Conservation (phyloP, 2,329 filamentous ascomycete species). For the Arthrobotrys conoides region DNA sequence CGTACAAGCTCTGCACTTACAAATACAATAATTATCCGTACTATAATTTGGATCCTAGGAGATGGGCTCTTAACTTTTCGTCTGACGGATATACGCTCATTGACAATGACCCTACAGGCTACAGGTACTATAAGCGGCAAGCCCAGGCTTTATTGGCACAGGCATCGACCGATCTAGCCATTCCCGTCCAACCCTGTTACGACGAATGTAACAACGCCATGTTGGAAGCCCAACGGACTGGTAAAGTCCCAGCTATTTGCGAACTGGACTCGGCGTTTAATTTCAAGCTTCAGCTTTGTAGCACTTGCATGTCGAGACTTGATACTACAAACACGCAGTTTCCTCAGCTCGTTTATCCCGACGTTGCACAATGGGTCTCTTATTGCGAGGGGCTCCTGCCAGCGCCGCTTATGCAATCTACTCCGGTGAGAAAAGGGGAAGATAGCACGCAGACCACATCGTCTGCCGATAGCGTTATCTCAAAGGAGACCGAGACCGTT, state of each 20-base stretch:
- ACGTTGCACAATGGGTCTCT: conserved; percentile 58
- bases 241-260: conserved; percentile 55
- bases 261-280: conserved; percentile 46
- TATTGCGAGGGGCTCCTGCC: conserved; percentile 56
- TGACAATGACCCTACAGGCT: conserved; percentile 14
- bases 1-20: conserved; percentile 50
- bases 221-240: conserved; percentile 52
- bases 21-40: conserved; percentile 43
- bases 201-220: conserved; percentile 44
- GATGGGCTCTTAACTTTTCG: conserved; percentile 50
- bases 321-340: conserved; percentile 51
- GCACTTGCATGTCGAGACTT: conserved; percentile 44
- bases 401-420: conserved; percentile 43
- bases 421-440: conserved; percentile 53
- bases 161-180: conserved; percentile 43
- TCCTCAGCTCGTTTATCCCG: conserved; percentile 49
- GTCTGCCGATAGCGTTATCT: conserved; percentile 1
- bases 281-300: conserved; percentile 53
- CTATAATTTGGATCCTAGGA: conserved; percentile 50
- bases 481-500: conserved; percentile 43
- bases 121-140: conserved; percentile 48
- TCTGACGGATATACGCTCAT: conserved; percentile 39
- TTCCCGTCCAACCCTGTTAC: conserved; percentile 54
- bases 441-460: conserved; percentile 43
- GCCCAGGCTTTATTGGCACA: conserved; percentile 54